Percentiles rank a stretch among this genome's conserved stretches.
These are phyloP conservation scores for Zygosaccharomyces gambellarensis DNA, from an alignment of 805 yeast species.

Conservation along the genomic window DNA sequence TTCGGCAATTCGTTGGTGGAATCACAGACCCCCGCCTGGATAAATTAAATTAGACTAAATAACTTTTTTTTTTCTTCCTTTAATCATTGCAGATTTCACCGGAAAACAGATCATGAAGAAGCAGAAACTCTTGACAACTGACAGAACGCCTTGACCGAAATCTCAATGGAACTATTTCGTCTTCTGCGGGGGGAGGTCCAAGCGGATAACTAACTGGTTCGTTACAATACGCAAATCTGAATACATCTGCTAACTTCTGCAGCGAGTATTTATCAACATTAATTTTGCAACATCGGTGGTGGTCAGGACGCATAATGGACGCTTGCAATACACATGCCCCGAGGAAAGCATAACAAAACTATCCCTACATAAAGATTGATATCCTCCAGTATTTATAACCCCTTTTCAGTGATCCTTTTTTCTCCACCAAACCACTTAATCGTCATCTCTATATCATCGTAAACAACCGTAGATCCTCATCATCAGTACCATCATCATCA, in stretches of 20 bases:
- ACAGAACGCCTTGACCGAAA: background rate
- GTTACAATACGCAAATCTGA: constrained; percentile 9
- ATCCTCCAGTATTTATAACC: background rate
- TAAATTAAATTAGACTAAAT: background rate
- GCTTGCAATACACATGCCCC: too few species aligned
- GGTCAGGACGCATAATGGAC: background rate
- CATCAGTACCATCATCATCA: too few species aligned
- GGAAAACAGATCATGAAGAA: constrained; percentile 20
- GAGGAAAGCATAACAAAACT: background rate
- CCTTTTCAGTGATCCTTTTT: too few species aligned
- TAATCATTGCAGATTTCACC: constrained; percentile 21
- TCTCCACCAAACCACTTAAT: too few species aligned
- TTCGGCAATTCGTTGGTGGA: constrained; percentile 28
- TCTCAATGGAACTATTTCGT: constrained; percentile 10
- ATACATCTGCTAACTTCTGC: constrained; percentile 11
- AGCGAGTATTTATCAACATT: constrained; percentile 7
- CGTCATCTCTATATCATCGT: too few species aligned
- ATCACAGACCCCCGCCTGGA: background rate
- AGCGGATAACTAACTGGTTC: constrained; percentile 2
- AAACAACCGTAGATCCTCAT: too few species aligned
- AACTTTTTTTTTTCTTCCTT: background rate
- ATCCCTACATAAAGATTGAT: too few species aligned
- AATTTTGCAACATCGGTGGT: background rate
- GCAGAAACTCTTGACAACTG: constrained; percentile 10
- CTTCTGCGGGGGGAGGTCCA: constrained; percentile 15